Percentiles rank a stretch among this genome's conserved stretches.
These are phyloP conservation scores for Leptodermis oblonga DNA, from an alignment of 257 asterid species.

Conservation along the genomic window DNA sequence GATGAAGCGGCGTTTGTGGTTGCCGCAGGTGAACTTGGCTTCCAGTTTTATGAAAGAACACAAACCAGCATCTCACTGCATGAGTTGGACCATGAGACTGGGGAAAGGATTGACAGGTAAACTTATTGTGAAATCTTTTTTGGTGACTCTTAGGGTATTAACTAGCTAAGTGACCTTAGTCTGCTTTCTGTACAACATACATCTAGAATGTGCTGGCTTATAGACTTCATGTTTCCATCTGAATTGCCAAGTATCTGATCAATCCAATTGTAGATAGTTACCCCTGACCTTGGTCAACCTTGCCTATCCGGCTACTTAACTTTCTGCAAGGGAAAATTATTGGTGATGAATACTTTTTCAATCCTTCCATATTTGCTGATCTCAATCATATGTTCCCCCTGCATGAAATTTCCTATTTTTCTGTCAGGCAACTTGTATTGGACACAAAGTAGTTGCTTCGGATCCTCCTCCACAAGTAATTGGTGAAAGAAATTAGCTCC, in stretches of 20 bases:
- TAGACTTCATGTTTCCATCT: not conserved
- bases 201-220: not conserved
- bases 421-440: not conserved
- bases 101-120: conserved; percentile 63
- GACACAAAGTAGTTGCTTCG: not conserved
- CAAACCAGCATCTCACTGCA: conserved; percentile 76
- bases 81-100: conserved; percentile 59
- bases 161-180: not conserved
- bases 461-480: not conserved
- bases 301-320: not conserved
- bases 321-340: not conserved
- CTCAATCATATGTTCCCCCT: not conserved
- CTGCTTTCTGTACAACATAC: not conserved
- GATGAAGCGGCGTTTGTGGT: conserved; percentile 97
- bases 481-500: not conserved
- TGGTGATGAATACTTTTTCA: not conserved
- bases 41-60: conserved; percentile 76
- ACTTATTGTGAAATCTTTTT: not conserved
- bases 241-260: not conserved
- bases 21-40: conserved; percentile 92
- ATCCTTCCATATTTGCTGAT: not conserved
- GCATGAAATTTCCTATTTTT: not conserved
- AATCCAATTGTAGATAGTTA: not conserved
- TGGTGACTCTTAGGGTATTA: not conserved
- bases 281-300: not conserved